Conservation (phyloP, 768 basidiomycete genomes). For the Clitopilus hobsonii region DNA sequence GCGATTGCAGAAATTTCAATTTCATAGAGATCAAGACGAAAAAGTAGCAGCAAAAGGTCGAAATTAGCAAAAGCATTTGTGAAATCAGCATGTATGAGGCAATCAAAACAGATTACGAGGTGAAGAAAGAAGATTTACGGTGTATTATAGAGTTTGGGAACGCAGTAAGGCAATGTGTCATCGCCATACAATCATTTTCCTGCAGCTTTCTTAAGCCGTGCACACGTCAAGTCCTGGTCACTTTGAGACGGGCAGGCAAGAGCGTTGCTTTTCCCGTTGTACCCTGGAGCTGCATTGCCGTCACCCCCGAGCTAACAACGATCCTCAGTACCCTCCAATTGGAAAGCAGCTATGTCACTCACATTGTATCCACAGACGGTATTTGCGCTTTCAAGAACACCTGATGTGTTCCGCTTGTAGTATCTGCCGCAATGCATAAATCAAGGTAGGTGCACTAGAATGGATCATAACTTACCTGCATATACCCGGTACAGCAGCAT, state of each 20-base stretch:
- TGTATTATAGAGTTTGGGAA: no score
- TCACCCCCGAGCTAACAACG: neutral
- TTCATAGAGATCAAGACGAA: no score
- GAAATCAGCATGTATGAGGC: no score
- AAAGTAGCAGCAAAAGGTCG: no score
- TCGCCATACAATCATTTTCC: no score
- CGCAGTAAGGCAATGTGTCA: no score
- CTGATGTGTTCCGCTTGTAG: neutral
- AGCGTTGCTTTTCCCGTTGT: neutral
- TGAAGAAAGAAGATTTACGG: no score
- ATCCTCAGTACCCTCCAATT: neutral
- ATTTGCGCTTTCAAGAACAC: neutral
- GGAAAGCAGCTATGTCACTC: neutral
- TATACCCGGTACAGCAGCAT: neutral
- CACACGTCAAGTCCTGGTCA: neutral
- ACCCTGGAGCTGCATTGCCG: neutral
- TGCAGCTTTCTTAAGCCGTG: neutral
- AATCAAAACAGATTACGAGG: no score
- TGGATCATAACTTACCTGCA: neutral
- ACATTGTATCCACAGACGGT: neutral
- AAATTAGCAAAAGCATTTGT: no score
- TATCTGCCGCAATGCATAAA: neutral
- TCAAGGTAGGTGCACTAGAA: neutral
- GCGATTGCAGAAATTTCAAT: no score
- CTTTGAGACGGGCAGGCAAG: neutral